Conservation (phyloP, 805 yeast genomes). For the Geotrichum ghanense region DNA sequence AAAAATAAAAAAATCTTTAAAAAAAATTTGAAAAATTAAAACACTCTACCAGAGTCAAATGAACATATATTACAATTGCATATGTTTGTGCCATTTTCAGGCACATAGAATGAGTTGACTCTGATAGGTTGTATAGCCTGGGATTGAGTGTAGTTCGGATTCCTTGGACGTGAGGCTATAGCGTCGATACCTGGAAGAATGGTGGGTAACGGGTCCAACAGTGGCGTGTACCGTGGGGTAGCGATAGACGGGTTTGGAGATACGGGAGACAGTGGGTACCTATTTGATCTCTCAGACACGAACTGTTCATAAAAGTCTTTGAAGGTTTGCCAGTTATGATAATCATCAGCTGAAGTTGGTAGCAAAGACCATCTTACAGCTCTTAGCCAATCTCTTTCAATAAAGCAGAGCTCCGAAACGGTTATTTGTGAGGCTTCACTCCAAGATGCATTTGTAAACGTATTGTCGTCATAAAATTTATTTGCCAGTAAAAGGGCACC, state of each 20-base stretch:
- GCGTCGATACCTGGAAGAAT: no score
- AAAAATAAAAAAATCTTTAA: neutral
- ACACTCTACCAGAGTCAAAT: neutral
- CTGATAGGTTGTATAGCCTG: neutral
- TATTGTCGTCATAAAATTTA: slow-evolving; percentile 92
- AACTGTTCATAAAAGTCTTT: slow-evolving; percentile 21
- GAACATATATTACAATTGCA: slow-evolving; percentile 2
- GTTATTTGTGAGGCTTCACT: slow-evolving; percentile 84
- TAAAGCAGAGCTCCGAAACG: slow-evolving; percentile 45
- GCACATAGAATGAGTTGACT: neutral
- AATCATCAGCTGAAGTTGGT: slow-evolving; percentile 23
- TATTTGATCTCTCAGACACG: slow-evolving; percentile 5
- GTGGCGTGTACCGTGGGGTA: no score
- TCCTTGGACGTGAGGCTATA: no score
- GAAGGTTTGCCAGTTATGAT: slow-evolving; percentile 24
- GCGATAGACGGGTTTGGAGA: neutral
- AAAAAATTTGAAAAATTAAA: neutral
- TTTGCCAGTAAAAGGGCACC: slow-evolving; percentile 74
- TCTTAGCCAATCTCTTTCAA: slow-evolving; percentile 63
- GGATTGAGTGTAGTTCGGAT: no score
- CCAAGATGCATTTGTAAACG: slow-evolving; percentile 93
- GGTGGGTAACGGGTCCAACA: no score
- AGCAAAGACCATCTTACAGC: slow-evolving; percentile 50
- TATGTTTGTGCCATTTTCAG: neutral
- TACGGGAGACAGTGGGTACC: neutral